Conservation (phyloP, 2,329 filamentous ascomycete genomes). For the Cercospora zeae-maydis region DNA sequence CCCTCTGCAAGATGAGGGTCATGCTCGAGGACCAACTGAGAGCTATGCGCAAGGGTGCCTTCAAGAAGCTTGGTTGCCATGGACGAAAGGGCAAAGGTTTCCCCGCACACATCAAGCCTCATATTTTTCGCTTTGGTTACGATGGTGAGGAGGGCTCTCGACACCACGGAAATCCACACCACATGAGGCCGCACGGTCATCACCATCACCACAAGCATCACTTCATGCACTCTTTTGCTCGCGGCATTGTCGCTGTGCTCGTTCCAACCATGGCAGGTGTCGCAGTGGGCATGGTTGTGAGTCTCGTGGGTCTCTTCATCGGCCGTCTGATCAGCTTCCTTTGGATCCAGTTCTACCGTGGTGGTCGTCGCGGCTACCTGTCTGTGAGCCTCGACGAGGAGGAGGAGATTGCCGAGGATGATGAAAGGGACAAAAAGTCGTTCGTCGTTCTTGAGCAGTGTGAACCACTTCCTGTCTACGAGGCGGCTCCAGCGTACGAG, state of each 20-base stretch:
- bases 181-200: constrained; percentile 24
- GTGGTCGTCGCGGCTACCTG: constrained; percentile 38
- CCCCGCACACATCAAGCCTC: constrained; percentile 30
- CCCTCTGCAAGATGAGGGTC: constrained; percentile 56
- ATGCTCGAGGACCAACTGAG: constrained; percentile 49
- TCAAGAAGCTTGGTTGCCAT: constrained; percentile 28
- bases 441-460: constrained; percentile 14
- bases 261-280: constrained; percentile 67
- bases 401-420: constrained; percentile 11
- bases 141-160: constrained; percentile 22
- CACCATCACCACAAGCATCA: constrained; percentile 37
- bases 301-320: constrained; percentile 63
- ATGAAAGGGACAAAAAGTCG: constrained; percentile 19
- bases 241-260: constrained; percentile 60
- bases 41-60: constrained; percentile 37
- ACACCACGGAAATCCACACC: constrained; percentile 27
- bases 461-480: constrained; percentile 34
- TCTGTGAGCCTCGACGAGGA: constrained; percentile 26
- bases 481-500: constrained; percentile 37
- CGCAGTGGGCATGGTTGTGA: constrained; percentile 63
- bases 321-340: constrained; percentile 60
- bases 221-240: constrained; percentile 47
- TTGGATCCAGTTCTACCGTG: constrained; percentile 55
- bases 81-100: constrained; percentile 29
- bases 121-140: constrained; percentile 30